Percentiles rank a stretch among this genome's conserved stretches.
phyloP scores from a whole-genome alignment of 148 eudicot species.

The Nepenthes gracilis region DNA sequence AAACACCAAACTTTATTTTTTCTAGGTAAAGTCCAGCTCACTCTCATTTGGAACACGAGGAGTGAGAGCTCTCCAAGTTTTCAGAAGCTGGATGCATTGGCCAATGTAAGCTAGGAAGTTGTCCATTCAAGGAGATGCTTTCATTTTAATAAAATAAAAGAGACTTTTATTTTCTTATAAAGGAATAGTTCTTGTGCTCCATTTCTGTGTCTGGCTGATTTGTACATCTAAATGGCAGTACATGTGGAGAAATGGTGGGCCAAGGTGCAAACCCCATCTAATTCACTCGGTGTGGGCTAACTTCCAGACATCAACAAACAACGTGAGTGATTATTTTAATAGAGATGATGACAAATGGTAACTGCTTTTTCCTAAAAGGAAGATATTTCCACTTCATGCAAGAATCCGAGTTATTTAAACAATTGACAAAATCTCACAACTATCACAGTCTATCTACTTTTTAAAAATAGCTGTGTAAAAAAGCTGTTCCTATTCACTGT shows the following conservation, averaged over 20 bases:
- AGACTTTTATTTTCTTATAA: neutral
- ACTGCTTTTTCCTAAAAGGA: conserved; percentile 1
- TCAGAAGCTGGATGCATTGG: conserved; percentile 55
- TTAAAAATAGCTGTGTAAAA: too few species aligned
- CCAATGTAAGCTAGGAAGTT: conserved; percentile 42
- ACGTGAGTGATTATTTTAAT: conserved; percentile 36
- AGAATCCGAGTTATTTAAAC: neutral
- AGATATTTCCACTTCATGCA: neutral
- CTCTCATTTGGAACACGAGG: conserved; percentile 93
- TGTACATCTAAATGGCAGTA: conserved; percentile 26
- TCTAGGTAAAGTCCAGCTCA: conserved; percentile 84
- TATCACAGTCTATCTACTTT: too few species aligned
- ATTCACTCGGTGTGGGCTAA: conserved; percentile 92
- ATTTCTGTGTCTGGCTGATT: conserved; percentile 5
- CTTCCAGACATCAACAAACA: conserved; percentile 74
- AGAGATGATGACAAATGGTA: neutral
- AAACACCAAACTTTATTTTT: neutral
- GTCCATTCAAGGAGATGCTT: neutral
- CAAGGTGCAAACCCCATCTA: conserved; percentile 40
- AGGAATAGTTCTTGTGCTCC: neutral
- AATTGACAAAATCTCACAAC: too few species aligned
- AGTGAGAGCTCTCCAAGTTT: conserved; percentile 59
- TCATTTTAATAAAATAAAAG: neutral
- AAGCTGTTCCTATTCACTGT: too few species aligned
- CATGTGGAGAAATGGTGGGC: conserved; percentile 71